Evolutionary conservation across 305 asterid species (phyloP).

Genomic region (Fraxinus floribunda): DNA sequence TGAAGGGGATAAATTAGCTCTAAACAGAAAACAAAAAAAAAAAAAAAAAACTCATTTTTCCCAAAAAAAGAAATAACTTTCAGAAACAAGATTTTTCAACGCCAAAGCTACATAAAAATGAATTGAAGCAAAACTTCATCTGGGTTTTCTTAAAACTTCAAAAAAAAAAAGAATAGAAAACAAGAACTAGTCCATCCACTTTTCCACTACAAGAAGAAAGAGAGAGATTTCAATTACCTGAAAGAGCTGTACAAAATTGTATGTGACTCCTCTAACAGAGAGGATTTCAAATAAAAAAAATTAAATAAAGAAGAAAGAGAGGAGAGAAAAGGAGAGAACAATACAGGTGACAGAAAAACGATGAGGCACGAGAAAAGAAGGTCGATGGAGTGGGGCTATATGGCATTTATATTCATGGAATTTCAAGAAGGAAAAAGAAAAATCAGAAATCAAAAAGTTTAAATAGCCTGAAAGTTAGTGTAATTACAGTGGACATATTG

Average conservation of each 20-base stretch:
- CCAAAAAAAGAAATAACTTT: background rate
- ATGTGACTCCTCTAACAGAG: constrained; percentile 17
- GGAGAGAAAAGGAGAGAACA: background rate
- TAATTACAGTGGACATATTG: background rate
- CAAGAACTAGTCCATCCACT: constrained; percentile 17
- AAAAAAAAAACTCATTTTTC: background rate
- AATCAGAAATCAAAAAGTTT: background rate
- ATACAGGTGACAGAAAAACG: constrained; percentile 25
- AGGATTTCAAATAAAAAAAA: constrained; percentile 17
- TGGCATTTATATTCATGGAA: constrained; percentile 43
- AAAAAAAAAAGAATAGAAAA: background rate
- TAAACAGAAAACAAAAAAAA: constrained; percentile 9
- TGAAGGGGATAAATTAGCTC: background rate
- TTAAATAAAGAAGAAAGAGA: background rate
- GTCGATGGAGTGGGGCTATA: constrained; percentile 16
- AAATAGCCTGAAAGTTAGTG: background rate
- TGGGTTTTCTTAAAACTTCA: background rate
- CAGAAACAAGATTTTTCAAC: background rate
- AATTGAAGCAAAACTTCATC: constrained; percentile 9
- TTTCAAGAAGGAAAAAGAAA: constrained; percentile 13
- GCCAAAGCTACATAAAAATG: background rate
- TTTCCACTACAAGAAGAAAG: constrained; percentile 3
- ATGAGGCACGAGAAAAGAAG: constrained; percentile 52
- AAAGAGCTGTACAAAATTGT: constrained; percentile 51
- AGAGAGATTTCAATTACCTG: constrained; percentile 40